Conservation (phyloP, 108 stramenopile species). For the Fistulifera solaris region DNA sequence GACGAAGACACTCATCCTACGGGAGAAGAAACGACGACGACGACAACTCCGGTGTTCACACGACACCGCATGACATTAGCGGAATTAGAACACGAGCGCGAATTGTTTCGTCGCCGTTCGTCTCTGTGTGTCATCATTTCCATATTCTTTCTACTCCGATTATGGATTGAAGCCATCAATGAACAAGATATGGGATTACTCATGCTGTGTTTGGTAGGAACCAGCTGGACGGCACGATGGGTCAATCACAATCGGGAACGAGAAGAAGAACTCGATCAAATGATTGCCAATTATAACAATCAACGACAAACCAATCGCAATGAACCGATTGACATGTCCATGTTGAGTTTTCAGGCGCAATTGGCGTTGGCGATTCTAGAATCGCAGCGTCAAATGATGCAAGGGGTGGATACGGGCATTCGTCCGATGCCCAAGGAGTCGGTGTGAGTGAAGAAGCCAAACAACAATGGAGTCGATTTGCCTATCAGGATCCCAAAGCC, state of each 20-base stretch:
- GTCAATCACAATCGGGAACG: slow-evolving; percentile 47
- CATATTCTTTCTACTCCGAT: slow-evolving; percentile 59
- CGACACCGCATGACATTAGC: slow-evolving; percentile 16
- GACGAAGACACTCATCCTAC: background rate
- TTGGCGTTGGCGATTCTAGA: slow-evolving; percentile 86
- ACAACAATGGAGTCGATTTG: slow-evolving; percentile 56
- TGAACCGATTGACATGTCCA: slow-evolving; percentile 38
- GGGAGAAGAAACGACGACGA: too few relatives aligned
- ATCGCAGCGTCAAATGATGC: slow-evolving; percentile 75
- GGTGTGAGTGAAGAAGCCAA: slow-evolving; percentile 72
- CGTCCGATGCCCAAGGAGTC: slow-evolving; percentile 6
- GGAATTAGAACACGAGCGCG: slow-evolving; percentile 59
- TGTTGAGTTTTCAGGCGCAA: slow-evolving; percentile 82
- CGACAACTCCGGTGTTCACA: too few relatives aligned
- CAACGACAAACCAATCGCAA: slow-evolving; percentile 11
- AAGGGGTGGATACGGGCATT: slow-evolving; percentile 45
- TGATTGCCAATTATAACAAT: slow-evolving; percentile 35
- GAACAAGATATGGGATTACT: slow-evolving; percentile 47
- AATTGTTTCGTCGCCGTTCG: slow-evolving; percentile 55
- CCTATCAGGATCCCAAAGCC: background rate
- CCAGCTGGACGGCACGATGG: slow-evolving; percentile 66
- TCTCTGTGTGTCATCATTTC: slow-evolving; percentile 50
- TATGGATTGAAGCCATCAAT: slow-evolving; percentile 73
- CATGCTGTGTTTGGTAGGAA: slow-evolving; percentile 53
- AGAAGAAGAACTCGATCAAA: slow-evolving; percentile 65